phyloP scores from a whole-genome alignment of 208 protist genomes.

The Cochliopodium minus region DNA sequence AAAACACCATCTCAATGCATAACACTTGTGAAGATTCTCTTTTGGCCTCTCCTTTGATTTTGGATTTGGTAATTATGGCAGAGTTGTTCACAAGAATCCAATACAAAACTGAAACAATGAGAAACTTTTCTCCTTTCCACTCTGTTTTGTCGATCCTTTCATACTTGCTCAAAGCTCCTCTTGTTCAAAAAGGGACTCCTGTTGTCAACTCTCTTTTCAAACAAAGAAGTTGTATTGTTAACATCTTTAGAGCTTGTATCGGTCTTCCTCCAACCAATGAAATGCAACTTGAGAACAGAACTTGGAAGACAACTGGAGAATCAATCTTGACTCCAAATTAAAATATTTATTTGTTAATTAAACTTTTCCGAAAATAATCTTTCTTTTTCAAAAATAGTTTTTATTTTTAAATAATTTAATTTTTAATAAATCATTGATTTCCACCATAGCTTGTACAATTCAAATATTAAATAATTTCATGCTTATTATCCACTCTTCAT shows the following conservation, averaged over 20 bases:
- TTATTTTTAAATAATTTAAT: no score
- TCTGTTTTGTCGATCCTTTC: slow-evolving; percentile 74
- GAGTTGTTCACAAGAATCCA: slow-evolving; percentile 79
- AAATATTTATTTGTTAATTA: no score
- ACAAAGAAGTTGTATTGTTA: slow-evolving; percentile 77
- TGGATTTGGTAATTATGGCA: slow-evolving; percentile 85
- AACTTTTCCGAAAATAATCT: no score
- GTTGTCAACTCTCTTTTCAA: slow-evolving; percentile 91
- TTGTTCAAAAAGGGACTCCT: slow-evolving; percentile 69
- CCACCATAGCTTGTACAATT: no score
- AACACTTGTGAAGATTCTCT: slow-evolving; percentile 97
- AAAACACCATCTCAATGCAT: slow-evolving; percentile 77
- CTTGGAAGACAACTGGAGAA: no score
- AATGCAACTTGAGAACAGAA: slow-evolving; percentile 85
- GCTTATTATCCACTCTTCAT: no score
- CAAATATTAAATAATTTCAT: no score
- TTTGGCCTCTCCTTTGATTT: slow-evolving; percentile 88
- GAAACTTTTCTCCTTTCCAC: slow-evolving; percentile 60
- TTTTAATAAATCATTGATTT: no score
- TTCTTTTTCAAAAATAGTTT: no score
- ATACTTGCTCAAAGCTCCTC: slow-evolving; percentile 87
- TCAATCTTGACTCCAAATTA: no score
- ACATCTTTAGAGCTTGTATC: slow-evolving; percentile 78
- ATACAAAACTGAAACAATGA: slow-evolving; percentile 22
- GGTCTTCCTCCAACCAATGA: slow-evolving; percentile 77